phyloP scores from a whole-genome alignment of 257 asterid genomes.

The Petunia axillaris region DNA sequence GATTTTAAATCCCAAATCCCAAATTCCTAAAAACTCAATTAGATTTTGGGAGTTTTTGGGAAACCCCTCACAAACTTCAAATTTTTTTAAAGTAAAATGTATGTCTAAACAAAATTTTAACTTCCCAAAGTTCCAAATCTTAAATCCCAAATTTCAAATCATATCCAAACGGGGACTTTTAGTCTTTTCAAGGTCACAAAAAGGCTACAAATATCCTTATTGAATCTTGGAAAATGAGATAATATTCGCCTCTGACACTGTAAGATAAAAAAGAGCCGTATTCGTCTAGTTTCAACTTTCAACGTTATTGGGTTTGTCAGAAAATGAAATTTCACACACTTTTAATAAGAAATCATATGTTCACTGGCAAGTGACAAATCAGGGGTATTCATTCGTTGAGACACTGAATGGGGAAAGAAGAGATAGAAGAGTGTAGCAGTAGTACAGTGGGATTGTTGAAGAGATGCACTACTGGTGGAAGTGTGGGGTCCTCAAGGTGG shows the following conservation, averaged over 20 bases:
- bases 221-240: neutral
- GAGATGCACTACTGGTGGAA: constrained; percentile 46
- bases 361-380: neutral
- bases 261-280: neutral
- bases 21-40: no score
- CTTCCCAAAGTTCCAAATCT: no score
- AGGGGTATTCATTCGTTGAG: constrained; percentile 12
- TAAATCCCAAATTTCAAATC: no score
- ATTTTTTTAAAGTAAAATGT: no score
- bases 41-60: no score
- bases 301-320: constrained; percentile 21
- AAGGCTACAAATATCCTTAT: neutral
- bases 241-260: neutral
- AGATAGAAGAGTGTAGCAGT: constrained; percentile 64
- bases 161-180: neutral
- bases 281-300: neutral
- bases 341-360: neutral
- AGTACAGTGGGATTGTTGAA: constrained; percentile 49
- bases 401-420: constrained; percentile 43
- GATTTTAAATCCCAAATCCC: no score
- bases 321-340: constrained; percentile 8
- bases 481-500: constrained; percentile 74
- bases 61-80: no score
- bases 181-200: neutral
- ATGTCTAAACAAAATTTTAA: no score